These are phyloP conservation scores for Angomonas desouzai DNA, from an alignment of 208 protist species.

Conservation along the genomic window DNA sequence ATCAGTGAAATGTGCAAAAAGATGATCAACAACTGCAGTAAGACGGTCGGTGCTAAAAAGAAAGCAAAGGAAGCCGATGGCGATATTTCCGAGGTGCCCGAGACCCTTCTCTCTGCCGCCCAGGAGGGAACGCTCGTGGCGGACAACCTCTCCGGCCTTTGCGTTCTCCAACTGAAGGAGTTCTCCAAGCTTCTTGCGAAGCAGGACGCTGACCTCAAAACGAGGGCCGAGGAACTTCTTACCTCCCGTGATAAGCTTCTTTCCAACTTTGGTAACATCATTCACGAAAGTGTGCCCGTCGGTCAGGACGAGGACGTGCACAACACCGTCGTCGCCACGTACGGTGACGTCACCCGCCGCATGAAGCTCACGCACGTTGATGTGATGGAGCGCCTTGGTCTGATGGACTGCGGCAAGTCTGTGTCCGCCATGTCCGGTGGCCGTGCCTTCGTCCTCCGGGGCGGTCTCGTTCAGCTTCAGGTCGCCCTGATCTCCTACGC, in stretches of 20 bases:
- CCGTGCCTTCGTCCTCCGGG: constrained; percentile 98
- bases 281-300: constrained; percentile 95
- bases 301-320: constrained; percentile 94
- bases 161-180: constrained; percentile 87
- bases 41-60: constrained; percentile 87
- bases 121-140: constrained; percentile 46
- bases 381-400: constrained; percentile 91
- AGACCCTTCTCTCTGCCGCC: constrained; percentile 42
- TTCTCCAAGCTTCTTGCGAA: constrained; percentile 76
- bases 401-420: constrained; percentile 74
- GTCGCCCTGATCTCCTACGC: constrained; percentile 97
- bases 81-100: constrained; percentile 57
- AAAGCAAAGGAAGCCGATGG: constrained; percentile 91
- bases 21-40: constrained; percentile 87
- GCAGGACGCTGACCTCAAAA: constrained; percentile 52
- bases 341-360: constrained; percentile 77
- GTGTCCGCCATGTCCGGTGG: constrained; percentile 93
- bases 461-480: constrained; percentile 96
- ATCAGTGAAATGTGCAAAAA: constrained; percentile 85
- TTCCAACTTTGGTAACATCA: constrained; percentile 93
- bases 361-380: constrained; percentile 89
- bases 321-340: constrained; percentile 85
- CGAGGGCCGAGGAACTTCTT: constrained; percentile 55
- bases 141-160: constrained; percentile 62
- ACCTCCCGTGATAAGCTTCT: constrained; percentile 78